These are phyloP conservation scores for Candida sithepensis DNA, from an alignment of 805 yeast genomes.

Conservation along the genomic window DNA sequence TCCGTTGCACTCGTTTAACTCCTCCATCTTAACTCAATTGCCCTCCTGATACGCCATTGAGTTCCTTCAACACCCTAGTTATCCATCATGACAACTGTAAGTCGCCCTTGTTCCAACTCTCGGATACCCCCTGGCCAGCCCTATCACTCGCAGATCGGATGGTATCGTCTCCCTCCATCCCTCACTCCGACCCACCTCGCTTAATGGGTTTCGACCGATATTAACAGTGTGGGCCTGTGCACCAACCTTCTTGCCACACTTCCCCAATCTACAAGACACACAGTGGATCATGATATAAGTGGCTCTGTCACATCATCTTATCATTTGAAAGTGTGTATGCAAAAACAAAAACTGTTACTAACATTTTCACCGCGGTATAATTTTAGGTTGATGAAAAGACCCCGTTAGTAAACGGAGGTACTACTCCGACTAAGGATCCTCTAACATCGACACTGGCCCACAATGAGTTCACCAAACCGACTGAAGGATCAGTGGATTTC, in stretches of 20 bases:
- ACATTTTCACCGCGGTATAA: background rate
- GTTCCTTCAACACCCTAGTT: background rate
- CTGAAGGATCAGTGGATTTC: slow-evolving; percentile 21
- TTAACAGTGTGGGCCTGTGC: too few species aligned
- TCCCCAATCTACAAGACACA: too few species aligned
- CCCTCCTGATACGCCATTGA: background rate
- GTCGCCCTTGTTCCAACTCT: background rate
- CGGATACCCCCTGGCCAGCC: background rate
- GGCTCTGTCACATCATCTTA: background rate
- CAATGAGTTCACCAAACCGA: slow-evolving; percentile 5
- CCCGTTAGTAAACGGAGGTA: background rate
- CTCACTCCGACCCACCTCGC: too few species aligned
- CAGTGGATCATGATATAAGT: background rate
- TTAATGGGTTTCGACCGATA: too few species aligned
- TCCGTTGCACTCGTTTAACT: too few species aligned
- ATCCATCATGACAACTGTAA: background rate
- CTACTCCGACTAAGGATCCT: background rate
- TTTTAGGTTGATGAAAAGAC: slow-evolving; percentile 1
- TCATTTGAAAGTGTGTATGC: background rate
- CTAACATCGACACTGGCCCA: background rate
- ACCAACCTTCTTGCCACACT: too few species aligned
- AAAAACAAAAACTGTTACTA: background rate
- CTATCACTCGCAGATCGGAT: background rate
- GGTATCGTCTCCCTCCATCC: too few species aligned
- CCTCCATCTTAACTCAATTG: too few species aligned